Base-by-base conservation (phyloP, 352 stramenopile species). In the Globisporangium middletonii region DNA sequence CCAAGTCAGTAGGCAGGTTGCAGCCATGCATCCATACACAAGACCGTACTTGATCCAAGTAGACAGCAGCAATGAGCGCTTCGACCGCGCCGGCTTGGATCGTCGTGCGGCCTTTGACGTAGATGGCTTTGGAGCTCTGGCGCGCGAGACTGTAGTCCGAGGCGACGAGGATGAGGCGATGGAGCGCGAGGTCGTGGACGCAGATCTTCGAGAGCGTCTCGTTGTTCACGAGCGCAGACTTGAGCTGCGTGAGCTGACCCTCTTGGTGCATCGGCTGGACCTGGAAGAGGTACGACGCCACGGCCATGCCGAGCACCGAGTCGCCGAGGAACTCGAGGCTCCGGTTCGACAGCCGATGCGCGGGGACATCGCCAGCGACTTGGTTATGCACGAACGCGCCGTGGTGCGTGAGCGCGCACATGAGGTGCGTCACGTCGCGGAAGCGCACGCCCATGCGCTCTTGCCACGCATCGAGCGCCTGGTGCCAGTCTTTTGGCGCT, bases 251-350 rank as follows among this genome's bases (percentile, higher is more conserved):
- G 42, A 94, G 67, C 50, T 92, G 80, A 0, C 84, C 84, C 62
- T 94, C 84, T 51, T 90, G 78, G 61, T 83, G 76, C 18, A 49
- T 54, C 15, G 84, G 80, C 44, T 89, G 68, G 51, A 69, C 71
- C 62, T 94, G 84, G 57, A 89, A 94, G n/a, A 92, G 61, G 53
- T 83, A 83, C 23, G 65, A 75, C 4, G 84, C 68, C 4, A 80
- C 75, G 4, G 74, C 73, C 53, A 85, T 75, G 28, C 80, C 75
- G 4, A 94, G 67, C 11, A 94, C 33, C 53, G 84, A 89, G 65
- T 94, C 84, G 30, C 84, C 84, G 1, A 94, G 68, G 55, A 89
- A 92, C 63, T 94, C 84, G 19, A 94, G 65, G 64, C 79, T 89
- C 33, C 84, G 80, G 59, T 94, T 94, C 47, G 84, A 88, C 12